Evolutionary conservation across 2,329 filamentous ascomycete species (phyloP).

Genomic region (Ambrosiella xylebori): DNA sequence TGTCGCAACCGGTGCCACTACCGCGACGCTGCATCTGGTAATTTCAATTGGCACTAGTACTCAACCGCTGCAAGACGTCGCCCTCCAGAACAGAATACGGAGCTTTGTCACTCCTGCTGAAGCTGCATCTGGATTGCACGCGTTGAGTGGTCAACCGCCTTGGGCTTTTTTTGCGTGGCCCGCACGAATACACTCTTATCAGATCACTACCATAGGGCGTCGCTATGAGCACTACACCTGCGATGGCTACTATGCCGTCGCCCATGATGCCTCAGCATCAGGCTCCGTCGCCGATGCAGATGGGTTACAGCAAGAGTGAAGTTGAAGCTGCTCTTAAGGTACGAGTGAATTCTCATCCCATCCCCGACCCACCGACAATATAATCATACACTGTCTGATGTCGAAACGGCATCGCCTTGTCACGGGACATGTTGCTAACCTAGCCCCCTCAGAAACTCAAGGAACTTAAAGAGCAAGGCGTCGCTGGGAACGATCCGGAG

Average conservation of each 20-base stretch:
- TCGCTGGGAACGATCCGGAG: constrained; percentile 69
- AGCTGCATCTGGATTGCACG: background rate
- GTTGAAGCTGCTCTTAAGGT: constrained; percentile 11
- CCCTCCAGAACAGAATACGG: background rate
- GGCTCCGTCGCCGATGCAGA: constrained; percentile 2
- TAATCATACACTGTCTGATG: background rate
- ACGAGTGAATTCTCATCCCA: background rate
- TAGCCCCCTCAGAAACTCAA: constrained; percentile 52
- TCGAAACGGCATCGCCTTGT: background rate
- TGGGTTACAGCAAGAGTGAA: constrained; percentile 8
- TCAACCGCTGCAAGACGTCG: background rate
- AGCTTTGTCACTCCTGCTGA: background rate
- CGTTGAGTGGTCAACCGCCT: background rate
- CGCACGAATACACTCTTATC: background rate
- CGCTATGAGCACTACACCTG: constrained; percentile 6
- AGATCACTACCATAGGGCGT: background rate
- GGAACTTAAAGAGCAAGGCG: constrained; percentile 72
- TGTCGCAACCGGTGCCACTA: background rate
- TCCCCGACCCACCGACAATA: background rate
- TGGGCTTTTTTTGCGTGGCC: background rate
- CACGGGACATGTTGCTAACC: constrained; percentile 1
- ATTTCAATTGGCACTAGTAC: background rate
- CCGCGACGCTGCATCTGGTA: background rate
- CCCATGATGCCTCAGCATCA: constrained; percentile 12
- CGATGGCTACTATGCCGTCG: constrained; percentile 13